Percentiles rank a stretch among this genome's conserved stretches.
These are phyloP conservation scores for Pezicula radicicola DNA, from an alignment of 2,329 filamentous ascomycete genomes.

Conservation along the genomic window DNA sequence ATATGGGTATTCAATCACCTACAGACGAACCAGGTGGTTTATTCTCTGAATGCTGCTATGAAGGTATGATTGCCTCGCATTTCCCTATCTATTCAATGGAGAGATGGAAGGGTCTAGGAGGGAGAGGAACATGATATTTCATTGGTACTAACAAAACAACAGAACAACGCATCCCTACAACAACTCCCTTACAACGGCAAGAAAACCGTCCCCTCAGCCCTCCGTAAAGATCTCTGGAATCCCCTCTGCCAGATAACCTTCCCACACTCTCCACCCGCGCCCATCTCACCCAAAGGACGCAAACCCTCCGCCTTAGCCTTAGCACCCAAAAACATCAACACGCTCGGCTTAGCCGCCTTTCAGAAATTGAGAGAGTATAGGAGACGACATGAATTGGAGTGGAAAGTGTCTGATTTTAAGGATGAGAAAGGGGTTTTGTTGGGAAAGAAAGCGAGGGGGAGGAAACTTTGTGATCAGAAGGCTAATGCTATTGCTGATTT, in stretches of 20 bases:
- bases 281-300: not conserved
- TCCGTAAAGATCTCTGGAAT: conserved; percentile 67
- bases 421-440: conserved; percentile 13
- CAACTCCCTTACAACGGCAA: conserved; percentile 66
- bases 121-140: not conserved
- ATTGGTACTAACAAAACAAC: not conserved
- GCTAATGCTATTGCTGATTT: conserved; percentile 62
- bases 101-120: not conserved
- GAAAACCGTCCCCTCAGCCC: conserved; percentile 58
- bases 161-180: conserved; percentile 46
- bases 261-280: conserved; percentile 41
- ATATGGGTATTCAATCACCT: conserved; percentile 37
- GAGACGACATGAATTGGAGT: conserved; percentile 58
- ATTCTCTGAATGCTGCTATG: conserved; percentile 32
- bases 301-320: not conserved
- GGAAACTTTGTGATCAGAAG: conserved; percentile 56
- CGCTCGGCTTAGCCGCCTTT: conserved; percentile 55
- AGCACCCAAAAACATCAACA: not conserved
- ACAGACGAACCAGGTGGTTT: conserved; percentile 36
- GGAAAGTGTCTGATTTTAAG: conserved; percentile 46
- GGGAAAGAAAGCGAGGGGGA: conserved; percentile 39
- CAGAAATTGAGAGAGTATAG: conserved; percentile 65
- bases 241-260: conserved; percentile 60
- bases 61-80: conserved; percentile 22
- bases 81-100: not conserved